Conservation (phyloP, 345 rosid species). For the Hibiscus syriacus region DNA sequence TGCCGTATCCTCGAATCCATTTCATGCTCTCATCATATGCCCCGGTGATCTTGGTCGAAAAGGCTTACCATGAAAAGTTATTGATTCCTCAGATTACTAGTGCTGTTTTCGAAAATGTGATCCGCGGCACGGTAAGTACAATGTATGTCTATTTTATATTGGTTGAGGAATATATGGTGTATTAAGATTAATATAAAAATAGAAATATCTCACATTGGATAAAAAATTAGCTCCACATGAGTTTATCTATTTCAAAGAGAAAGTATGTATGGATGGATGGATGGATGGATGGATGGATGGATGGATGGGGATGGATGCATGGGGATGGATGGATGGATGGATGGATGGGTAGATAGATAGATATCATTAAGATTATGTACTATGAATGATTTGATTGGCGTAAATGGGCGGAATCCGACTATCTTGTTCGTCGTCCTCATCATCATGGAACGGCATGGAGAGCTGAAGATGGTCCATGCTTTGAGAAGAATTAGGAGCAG, state of each 20-base stretch:
- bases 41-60: no score
- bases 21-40: no score
- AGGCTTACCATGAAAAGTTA: no score
- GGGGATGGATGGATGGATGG: no score
- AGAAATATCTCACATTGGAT: neutral
- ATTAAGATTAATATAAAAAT: no score
- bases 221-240: neutral
- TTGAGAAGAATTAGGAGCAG: conserved; percentile 41
- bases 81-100: no score
- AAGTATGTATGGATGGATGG: neutral
- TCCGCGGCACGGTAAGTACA: no score
- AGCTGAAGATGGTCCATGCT: conserved; percentile 45
- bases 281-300: no score
- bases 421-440: conserved; percentile 62
- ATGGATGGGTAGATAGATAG: neutral
- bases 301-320: no score
- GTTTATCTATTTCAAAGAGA: neutral
- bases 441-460: conserved; percentile 32
- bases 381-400: conserved; percentile 31
- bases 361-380: conserved; percentile 22
- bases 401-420: conserved; percentile 36
- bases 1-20: no score
- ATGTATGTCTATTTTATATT: neutral
- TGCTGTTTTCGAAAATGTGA: no score
- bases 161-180: neutral